Base-by-base conservation (phyloP, 345 rosid genomes). In the Sisymbrium altissimum region DNA sequence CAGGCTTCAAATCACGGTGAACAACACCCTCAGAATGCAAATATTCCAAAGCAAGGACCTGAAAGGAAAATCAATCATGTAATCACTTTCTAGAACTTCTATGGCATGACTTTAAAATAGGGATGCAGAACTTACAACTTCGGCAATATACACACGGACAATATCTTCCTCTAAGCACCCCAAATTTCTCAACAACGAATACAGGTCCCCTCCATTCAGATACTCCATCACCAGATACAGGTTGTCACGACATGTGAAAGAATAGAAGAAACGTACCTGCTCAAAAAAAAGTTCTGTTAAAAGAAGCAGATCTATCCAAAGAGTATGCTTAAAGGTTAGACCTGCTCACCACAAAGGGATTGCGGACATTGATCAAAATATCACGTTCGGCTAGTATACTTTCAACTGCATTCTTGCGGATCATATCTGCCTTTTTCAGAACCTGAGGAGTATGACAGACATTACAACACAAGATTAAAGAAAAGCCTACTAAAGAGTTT, bases 171-270 rank as follows among this genome's bases (percentile, higher is more conserved):
- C 92, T 81, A 96, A 83, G 89, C 98, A 96, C 80, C 99, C 98
- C 71, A 96, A 76, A 81, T 96, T 96, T 80, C 99, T 88, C 85
- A 96, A 77, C 78, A 96, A 78, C 17, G 99, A 96, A 85, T 92
- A 96, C 57, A 96, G 68, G 80, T 96, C 99, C 35, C 99, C 99
- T 76, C 99, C 99, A 79, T 96, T 96, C 81, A 96, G 78, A 81
- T 96, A 96, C 89, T 96, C 99, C 99, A 96, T 96, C 84, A 96
- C 99, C 75, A 96, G 97, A 81, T 96, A 96, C 82, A 96, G 85
- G 80, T 96, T 96, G 80, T 96, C 99, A 50, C 98, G 92, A 71
- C 98, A 92, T 30, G 99, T 96, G 83, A 96, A 96, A 23, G 99
- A 96, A 86, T 92, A 96, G 84, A 96, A 96, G 85, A 96, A 96